Conservation (phyloP, 164 flowering plant genomes). For the Liquidambar formosana region DNA sequence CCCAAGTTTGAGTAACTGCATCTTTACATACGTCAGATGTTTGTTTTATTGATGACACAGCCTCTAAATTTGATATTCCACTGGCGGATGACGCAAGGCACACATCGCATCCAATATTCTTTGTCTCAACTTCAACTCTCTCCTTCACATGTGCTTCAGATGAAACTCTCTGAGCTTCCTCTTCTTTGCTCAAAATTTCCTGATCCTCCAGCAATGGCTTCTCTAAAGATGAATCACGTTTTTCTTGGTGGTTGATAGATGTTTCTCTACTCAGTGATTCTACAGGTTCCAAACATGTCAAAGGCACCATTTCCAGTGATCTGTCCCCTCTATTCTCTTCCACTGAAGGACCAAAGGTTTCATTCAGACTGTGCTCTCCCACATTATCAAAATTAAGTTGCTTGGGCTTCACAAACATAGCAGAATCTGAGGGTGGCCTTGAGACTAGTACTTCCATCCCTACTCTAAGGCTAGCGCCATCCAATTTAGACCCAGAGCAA, state of each 20-base stretch:
- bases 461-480: conserved; percentile 11
- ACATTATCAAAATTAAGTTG: conserved; percentile 48
- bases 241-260: conserved; percentile 7
- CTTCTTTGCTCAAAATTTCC: conserved; percentile 17
- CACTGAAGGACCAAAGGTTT: not conserved
- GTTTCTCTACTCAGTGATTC: conserved; percentile 5
- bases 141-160: conserved; percentile 13
- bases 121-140: conserved; percentile 9
- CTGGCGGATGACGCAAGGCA: conserved; percentile 2
- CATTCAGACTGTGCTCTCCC: conserved; percentile 33
- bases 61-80: conserved; percentile 9
- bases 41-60: conserved; percentile 10
- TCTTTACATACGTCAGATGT: conserved; percentile 4
- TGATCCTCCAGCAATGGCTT: conserved; percentile 17
- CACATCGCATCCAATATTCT: not conserved
- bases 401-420: conserved; percentile 41
- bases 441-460: conserved; percentile 19
- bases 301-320: conserved; percentile 15
- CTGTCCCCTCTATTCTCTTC: conserved; percentile 10
- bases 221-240: not conserved
- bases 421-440: conserved; percentile 21
- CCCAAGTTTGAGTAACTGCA: not conserved
- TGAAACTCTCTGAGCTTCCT: conserved; percentile 11
- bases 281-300: conserved; percentile 9
- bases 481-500: conserved; percentile 19